phyloP scores from a whole-genome alignment of 2,329 filamentous ascomycete genomes.

The Clonostachys rhizophaga region DNA sequence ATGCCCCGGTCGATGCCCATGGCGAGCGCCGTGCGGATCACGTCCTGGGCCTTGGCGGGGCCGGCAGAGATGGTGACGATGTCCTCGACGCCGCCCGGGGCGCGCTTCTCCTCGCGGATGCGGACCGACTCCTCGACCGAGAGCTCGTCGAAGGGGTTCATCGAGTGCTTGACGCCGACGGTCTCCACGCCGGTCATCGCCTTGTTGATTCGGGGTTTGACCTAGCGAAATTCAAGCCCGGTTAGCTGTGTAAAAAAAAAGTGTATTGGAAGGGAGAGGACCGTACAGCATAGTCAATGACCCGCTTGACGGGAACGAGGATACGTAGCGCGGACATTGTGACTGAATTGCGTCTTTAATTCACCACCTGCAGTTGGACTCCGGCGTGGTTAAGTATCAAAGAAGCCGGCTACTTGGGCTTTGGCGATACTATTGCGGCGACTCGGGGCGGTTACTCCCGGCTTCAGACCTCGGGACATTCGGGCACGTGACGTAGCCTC shows the following conservation, averaged over 20 bases:
- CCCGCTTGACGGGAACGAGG: conserved; percentile 76
- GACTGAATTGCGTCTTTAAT: background rate
- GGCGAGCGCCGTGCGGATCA: conserved; percentile 93
- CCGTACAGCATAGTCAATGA: conserved; percentile 80
- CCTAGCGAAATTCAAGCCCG: conserved; percentile 31
- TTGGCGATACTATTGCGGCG: background rate
- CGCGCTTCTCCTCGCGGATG: conserved; percentile 80
- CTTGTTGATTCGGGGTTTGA: conserved; percentile 68
- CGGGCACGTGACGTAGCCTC: conserved; percentile 23
- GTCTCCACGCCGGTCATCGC: conserved; percentile 85
- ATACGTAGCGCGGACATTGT: conserved; percentile 65
- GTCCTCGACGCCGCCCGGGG: conserved; percentile 74
- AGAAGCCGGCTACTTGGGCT: conserved; percentile 1
- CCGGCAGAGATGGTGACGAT: conserved; percentile 89
- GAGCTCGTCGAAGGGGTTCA: conserved; percentile 99
- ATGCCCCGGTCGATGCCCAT: conserved; percentile 95
- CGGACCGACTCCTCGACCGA: conserved; percentile 94
- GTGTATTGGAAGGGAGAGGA: background rate
- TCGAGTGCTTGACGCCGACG: conserved; percentile 89
- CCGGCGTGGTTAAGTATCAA: no score
- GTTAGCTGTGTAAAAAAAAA: background rate
- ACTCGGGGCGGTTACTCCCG: conserved; percentile 34
- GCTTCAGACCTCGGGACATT: conserved; percentile 31
- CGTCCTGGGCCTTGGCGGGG: conserved; percentile 80
- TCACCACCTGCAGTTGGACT: no score